Evolutionary conservation across 1,284 basidiomycete genomes (phyloP).

Genomic region (Rhodotorula sp.): DNA sequence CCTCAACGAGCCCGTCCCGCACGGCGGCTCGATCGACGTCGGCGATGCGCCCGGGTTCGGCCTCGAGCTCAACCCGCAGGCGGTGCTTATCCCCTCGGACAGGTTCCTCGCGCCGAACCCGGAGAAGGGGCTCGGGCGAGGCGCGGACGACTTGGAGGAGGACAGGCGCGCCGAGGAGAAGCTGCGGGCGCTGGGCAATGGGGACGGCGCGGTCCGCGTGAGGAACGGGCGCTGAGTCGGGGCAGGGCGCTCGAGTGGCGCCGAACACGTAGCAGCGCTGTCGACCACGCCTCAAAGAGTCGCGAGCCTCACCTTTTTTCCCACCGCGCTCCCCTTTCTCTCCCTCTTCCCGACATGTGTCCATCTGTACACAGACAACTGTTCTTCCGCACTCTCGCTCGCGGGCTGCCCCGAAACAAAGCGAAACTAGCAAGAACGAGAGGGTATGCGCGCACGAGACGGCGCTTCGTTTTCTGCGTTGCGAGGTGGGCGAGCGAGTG

Average conservation of each 20-base stretch:
- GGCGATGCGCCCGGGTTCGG: slow-evolving; percentile 56
- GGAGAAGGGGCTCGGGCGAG: slow-evolving; percentile 11
- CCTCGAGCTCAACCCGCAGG: slow-evolving; percentile 56
- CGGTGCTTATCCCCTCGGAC: slow-evolving; percentile 52
- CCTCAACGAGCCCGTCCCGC: slow-evolving; percentile 58
- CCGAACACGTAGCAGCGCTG: too few relatives aligned
- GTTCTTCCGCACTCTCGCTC: too few relatives aligned
- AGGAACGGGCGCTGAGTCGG: not conserved
- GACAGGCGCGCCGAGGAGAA: slow-evolving; percentile 7
- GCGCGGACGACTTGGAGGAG: too few relatives aligned
- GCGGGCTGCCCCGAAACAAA: too few relatives aligned
- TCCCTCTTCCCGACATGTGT: too few relatives aligned
- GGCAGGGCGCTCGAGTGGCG: too few relatives aligned
- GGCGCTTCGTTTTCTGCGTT: not conserved
- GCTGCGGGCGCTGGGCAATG: not conserved
- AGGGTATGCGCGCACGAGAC: too few relatives aligned
- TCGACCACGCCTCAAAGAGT: too few relatives aligned
- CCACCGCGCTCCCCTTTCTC: too few relatives aligned
- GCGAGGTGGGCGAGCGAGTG: not conserved
- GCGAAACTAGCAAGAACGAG: too few relatives aligned
- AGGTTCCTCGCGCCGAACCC: slow-evolving; percentile 36
- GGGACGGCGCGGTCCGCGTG: not conserved
- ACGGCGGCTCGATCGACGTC: slow-evolving; percentile 55
- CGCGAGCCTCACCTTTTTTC: too few relatives aligned
- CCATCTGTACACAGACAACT: too few relatives aligned